phyloP scores from a whole-genome alignment of 179 eudicot species.

The Corrigiola litoralis region DNA sequence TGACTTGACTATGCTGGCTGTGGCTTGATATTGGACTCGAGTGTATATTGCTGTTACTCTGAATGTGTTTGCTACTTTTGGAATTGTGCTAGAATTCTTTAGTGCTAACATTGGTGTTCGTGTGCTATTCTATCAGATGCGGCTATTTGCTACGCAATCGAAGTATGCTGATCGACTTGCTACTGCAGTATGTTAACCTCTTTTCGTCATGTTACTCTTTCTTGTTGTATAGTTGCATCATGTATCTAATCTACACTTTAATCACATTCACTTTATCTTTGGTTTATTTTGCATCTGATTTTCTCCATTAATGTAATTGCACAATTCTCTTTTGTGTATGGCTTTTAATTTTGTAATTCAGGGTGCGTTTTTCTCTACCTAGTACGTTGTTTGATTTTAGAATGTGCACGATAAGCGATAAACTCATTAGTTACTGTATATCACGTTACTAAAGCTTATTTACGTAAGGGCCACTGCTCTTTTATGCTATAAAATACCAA shows the following conservation, averaged over 20 bases:
- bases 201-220: neutral
- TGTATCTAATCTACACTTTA: too few species aligned
- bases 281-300: too few species aligned
- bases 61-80: neutral
- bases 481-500: neutral
- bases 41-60: neutral
- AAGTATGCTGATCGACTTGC: conserved; percentile 87
- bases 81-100: neutral
- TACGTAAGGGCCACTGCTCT: neutral
- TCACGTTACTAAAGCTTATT: neutral
- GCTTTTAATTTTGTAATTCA: neutral
- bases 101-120: conserved; percentile 10
- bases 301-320: neutral
- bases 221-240: neutral
- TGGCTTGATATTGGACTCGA: too few species aligned
- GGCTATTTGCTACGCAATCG: conserved; percentile 82
- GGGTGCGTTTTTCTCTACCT: neutral
- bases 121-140: conserved; percentile 39
- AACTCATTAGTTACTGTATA: neutral
- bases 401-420: neutral
- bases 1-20: too few species aligned
- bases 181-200: conserved; percentile 58
- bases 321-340: neutral
- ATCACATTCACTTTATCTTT: too few species aligned
- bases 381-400: neutral